phyloP scores from a whole-genome alignment of 768 basidiomycete species.

The Serendipita indica region DNA sequence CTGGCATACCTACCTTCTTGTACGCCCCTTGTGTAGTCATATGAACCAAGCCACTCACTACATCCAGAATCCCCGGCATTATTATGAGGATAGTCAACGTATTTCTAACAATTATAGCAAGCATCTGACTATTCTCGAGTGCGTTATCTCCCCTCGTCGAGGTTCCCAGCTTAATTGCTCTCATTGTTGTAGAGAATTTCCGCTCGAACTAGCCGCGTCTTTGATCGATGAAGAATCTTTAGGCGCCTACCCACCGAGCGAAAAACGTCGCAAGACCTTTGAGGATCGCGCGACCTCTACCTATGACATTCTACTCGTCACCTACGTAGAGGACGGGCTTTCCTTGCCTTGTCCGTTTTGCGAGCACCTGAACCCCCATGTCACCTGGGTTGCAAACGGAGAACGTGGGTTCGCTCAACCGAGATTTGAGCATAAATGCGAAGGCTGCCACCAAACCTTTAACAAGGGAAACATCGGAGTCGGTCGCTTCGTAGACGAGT shows the following conservation, averaged over 20 bases:
- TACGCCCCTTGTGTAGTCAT: background rate
- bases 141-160: background rate
- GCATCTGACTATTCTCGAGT: background rate
- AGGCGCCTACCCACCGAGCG: background rate
- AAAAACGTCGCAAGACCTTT: background rate
- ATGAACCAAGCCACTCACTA: background rate
- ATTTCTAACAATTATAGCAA: background rate
- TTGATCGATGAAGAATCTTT: background rate
- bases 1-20: constrained; percentile 16
- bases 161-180: background rate
- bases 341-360: background rate
- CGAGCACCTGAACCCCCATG: background rate
- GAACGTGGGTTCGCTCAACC: background rate
- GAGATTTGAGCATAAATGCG: background rate
- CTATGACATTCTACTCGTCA: background rate
- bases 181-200: background rate
- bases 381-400: background rate
- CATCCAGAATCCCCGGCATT: background rate
- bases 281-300: background rate
- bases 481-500: background rate
- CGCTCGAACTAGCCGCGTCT: background rate
- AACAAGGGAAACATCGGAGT: background rate
- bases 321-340: background rate
- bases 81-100: background rate
- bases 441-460: background rate